phyloP scores from a whole-genome alignment of 805 yeast genomes.

The Saccharomycopsis javanensis region DNA sequence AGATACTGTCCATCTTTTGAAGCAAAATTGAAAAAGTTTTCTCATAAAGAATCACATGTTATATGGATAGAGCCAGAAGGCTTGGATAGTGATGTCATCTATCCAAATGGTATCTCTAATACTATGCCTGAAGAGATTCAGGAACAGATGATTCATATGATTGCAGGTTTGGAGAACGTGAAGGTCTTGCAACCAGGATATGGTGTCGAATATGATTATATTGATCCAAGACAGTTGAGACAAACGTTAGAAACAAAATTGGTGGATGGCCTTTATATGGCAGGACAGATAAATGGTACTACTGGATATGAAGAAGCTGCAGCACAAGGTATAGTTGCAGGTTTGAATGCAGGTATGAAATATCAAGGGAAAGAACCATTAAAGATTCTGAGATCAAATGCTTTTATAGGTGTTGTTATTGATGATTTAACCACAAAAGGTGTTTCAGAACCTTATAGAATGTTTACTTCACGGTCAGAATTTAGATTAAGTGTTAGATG shows the following conservation, averaged over 20 bases:
- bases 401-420: slow-evolving; percentile 83
- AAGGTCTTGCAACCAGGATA: slow-evolving; percentile 91
- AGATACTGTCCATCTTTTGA: slow-evolving; percentile 96
- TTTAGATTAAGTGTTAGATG: slow-evolving; percentile 83
- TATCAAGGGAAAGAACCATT: slow-evolving; percentile 34
- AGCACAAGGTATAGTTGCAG: slow-evolving; percentile 92
- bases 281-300: slow-evolving; percentile 98
- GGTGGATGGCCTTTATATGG: slow-evolving; percentile 70
- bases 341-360: slow-evolving; percentile 82
- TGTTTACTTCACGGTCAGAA: slow-evolving; percentile 96
- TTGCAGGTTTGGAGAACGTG: slow-evolving; percentile 84
- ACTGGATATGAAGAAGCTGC: slow-evolving; percentile 99
- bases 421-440: slow-evolving; percentile 95
- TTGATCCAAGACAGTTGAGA: slow-evolving; percentile 82
- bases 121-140: slow-evolving; percentile 96
- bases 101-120: slow-evolving; percentile 93
- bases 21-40: slow-evolving; percentile 72
- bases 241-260: slow-evolving; percentile 73
- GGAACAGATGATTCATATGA: slow-evolving; percentile 56
- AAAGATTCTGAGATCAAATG: slow-evolving; percentile 63
- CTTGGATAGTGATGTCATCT: slow-evolving; percentile 70
- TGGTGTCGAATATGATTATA: slow-evolving; percentile 97
- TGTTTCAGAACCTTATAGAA: slow-evolving; percentile 92
- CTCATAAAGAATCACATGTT: slow-evolving; percentile 65
- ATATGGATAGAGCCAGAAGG: slow-evolving; percentile 99